Percentiles rank a stretch among this genome's conserved stretches.
These are phyloP conservation scores for Wickerhamiella dianesei DNA, from an alignment of 805 yeast genomes.

Conservation along the genomic window DNA sequence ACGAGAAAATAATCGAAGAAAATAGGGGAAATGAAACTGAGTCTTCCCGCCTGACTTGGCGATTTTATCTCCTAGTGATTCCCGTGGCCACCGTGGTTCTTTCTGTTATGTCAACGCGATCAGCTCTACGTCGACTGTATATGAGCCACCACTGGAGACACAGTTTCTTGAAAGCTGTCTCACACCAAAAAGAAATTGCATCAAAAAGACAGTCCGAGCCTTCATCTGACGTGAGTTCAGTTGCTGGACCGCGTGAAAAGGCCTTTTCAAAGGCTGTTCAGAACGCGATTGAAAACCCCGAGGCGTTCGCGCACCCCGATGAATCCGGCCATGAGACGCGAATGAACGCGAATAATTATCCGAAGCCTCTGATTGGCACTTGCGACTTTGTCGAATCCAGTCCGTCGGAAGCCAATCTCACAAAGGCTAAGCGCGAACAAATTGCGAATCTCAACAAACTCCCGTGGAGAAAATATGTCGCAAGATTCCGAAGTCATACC, in stretches of 20 bases:
- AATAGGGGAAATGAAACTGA: not conserved
- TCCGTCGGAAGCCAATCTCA: constrained; percentile 21
- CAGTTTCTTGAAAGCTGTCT: not conserved
- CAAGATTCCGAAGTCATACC: constrained; percentile 44
- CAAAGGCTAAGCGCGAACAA: constrained; percentile 29
- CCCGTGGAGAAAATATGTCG: constrained; percentile 66
- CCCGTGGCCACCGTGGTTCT: not conserved
- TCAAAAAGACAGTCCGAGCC: not conserved
- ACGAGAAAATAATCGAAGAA: not conserved
- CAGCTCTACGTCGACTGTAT: not conserved
- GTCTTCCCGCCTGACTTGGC: not conserved
- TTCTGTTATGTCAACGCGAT: not conserved
- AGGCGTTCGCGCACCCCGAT: not conserved
- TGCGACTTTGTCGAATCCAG: constrained; percentile 7
- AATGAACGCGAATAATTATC: not conserved
- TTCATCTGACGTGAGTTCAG: not conserved
- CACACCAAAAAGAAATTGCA: not conserved
- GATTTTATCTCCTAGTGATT: not conserved
- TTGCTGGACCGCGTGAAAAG: not conserved
- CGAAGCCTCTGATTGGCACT: constrained; percentile 2
- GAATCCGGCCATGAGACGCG: not conserved
- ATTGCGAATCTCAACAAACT: constrained; percentile 43
- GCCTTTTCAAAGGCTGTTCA: too few relatives aligned
- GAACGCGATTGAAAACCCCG: not conserved
- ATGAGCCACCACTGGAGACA: not conserved